Conservation (phyloP, 176 grass and related monocot species). For the Carex myosuroides region DNA sequence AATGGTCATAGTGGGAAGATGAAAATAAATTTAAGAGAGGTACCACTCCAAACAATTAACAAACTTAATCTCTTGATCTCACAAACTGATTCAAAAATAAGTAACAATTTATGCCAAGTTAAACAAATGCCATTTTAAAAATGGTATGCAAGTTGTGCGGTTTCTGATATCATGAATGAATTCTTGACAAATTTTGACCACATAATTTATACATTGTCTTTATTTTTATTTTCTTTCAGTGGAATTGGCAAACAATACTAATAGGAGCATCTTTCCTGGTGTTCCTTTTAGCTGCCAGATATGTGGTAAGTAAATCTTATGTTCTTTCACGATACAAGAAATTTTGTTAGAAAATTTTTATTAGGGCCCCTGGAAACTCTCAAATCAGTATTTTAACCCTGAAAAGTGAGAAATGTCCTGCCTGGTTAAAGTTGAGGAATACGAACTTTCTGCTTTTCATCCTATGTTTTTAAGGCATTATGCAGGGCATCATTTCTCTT, state of each 20-base stretch:
- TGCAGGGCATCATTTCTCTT: neutral
- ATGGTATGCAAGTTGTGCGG: neutral
- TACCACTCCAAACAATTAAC: neutral
- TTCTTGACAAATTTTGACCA: neutral
- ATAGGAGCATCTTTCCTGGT: slow-evolving; percentile 56
- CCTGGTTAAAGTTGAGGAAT: neutral
- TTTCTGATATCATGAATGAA: neutral
- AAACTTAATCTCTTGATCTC: neutral
- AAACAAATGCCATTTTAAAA: neutral
- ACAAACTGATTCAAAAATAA: neutral
- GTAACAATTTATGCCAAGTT: neutral
- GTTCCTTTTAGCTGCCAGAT: slow-evolving; percentile 71
- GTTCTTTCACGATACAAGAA: neutral
- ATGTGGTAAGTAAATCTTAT: slow-evolving; percentile 47
- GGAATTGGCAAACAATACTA: slow-evolving; percentile 93
- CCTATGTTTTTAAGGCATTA: neutral
- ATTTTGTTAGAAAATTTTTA: neutral
- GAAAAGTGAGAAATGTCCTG: neutral
- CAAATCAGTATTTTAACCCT: neutral
- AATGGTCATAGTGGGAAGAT: neutral
- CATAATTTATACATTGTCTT: neutral
- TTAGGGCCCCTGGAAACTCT: neutral
- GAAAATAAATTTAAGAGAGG: neutral
- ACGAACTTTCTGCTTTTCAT: neutral
- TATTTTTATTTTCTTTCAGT: slow-evolving; percentile 40